These are phyloP conservation scores for Calonectria honghensis DNA, from an alignment of 2,329 filamentous ascomycete genomes.

Conservation along the genomic window DNA sequence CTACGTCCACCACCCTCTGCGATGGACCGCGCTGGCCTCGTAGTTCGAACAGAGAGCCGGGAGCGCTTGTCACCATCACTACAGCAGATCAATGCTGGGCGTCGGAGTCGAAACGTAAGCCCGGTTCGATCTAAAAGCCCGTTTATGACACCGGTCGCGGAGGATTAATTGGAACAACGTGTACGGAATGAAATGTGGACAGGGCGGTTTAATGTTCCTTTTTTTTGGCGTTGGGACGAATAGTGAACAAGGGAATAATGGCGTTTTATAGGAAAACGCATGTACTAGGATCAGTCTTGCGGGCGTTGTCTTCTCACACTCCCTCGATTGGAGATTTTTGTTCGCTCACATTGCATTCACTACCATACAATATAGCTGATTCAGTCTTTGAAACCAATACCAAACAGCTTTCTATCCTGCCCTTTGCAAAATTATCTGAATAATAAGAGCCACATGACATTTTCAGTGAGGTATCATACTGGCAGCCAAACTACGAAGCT, in stretches of 20 bases:
- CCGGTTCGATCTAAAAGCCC: constrained; percentile 77
- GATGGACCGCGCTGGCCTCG: constrained; percentile 82
- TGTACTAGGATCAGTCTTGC: constrained; percentile 40
- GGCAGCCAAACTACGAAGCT: no score
- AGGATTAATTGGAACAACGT: constrained; percentile 56
- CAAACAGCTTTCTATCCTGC: background rate
- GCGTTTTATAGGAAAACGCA: constrained; percentile 44
- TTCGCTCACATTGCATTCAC: background rate
- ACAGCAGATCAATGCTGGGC: constrained; percentile 73
- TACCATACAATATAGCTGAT: background rate
- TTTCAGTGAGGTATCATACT: no score
- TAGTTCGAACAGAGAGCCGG: constrained; percentile 88
- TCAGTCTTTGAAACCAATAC: background rate
- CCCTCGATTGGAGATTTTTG: constrained; percentile 15
- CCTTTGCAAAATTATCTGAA: background rate
- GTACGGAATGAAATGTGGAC: constrained; percentile 3
- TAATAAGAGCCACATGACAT: background rate
- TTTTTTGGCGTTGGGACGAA: constrained; percentile 35
- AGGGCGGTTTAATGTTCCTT: constrained; percentile 18
- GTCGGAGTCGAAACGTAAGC: constrained; percentile 74
- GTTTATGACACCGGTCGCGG: constrained; percentile 70
- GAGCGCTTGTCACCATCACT: constrained; percentile 81
- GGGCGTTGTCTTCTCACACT: constrained; percentile 37
- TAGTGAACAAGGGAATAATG: constrained; percentile 30
- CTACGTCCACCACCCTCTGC: constrained; percentile 63